Evolutionary conservation across 2,329 filamentous ascomycete genomes (phyloP).

Genomic region (Arthrobotrys sphaeroides): DNA sequence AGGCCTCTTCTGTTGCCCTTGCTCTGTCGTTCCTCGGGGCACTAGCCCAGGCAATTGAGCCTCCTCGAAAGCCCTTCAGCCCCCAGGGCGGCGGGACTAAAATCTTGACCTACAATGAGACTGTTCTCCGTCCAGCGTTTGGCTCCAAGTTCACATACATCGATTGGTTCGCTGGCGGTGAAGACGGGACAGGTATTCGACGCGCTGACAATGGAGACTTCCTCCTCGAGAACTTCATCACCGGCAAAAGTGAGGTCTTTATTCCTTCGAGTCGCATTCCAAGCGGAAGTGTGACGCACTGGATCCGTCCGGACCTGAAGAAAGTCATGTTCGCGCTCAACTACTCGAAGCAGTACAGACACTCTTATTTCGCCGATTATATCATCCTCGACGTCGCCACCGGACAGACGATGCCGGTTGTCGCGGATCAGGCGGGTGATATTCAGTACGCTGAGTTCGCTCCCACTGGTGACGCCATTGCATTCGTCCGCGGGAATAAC

Average conservation of each 20-base stretch:
- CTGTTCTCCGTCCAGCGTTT: constrained; percentile 65
- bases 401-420: constrained; percentile 67
- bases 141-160: constrained; percentile 65
- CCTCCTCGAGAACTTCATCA: constrained; percentile 71
- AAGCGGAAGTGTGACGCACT: constrained; percentile 68
- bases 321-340: constrained; percentile 72
- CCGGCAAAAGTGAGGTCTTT: constrained; percentile 68
- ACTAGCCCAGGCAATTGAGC: constrained; percentile 62
- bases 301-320: constrained; percentile 70
- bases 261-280: constrained; percentile 68
- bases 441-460: constrained; percentile 74
- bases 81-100: constrained; percentile 68
- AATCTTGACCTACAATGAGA: constrained; percentile 71
- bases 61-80: constrained; percentile 67
- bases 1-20: constrained; percentile 39
- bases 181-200: constrained; percentile 68
- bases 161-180: constrained; percentile 69
- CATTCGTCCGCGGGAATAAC: constrained; percentile 74
- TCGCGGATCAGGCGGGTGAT: constrained; percentile 70
- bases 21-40: constrained; percentile 33
- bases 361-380: constrained; percentile 75
- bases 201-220: constrained; percentile 63
- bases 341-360: constrained; percentile 73
- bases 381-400: constrained; percentile 71
- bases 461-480: constrained; percentile 69